Evolutionary conservation across 257 asterid genomes (phyloP), one percentile per base, ranked within the genome.

Genomic region (Solanum peruvianum): DNA sequence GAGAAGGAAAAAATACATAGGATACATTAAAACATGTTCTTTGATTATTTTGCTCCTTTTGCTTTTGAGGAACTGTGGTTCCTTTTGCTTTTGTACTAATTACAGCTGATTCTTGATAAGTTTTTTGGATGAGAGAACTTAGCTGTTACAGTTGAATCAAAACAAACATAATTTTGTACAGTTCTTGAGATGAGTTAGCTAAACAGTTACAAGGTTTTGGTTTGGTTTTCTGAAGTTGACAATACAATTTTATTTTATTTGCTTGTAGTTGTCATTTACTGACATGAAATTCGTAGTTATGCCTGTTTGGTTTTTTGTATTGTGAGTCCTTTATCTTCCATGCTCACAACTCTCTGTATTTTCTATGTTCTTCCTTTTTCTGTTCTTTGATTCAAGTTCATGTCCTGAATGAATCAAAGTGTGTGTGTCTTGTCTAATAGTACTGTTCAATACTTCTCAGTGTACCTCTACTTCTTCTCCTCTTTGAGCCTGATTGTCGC

Each of bases 111-210:
- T 89, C 90, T 87, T 89, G 69, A 2, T 29, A 77, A 77, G 89
- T 86, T 89, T 89, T 37, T 90, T 88, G 64, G 83, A 33, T 44
- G 39, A 91, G 88, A 70, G 92, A 87, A 86, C 86, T 41, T 25
- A 10, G 69, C 29, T 80, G 69, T 4, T 16, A 13, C 14, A 13
- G 20, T 27, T 80, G 42, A 5, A 80, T 80, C 29, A 3, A 80
- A 14, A 29, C 84, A 27, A 80, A 49, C n/a, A 52, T 2, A 29
- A 16, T 80, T 9, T 29, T 80, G 85, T 80, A 80, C 67, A 80
- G 29, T 5, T 9, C 35, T 1, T 47, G 23, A 47, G 18, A 29
- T 52, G 3, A 6, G 69, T 18, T 80, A 3, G 67, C 11, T 29
- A 47, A 47, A 80, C 67, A 29, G 29, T 47, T 29, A 8, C 20